Evolutionary conservation across 805 yeast species (phyloP), one percentile per base, ranked within the genome.

Genomic region (Candida ponderosae): DNA sequence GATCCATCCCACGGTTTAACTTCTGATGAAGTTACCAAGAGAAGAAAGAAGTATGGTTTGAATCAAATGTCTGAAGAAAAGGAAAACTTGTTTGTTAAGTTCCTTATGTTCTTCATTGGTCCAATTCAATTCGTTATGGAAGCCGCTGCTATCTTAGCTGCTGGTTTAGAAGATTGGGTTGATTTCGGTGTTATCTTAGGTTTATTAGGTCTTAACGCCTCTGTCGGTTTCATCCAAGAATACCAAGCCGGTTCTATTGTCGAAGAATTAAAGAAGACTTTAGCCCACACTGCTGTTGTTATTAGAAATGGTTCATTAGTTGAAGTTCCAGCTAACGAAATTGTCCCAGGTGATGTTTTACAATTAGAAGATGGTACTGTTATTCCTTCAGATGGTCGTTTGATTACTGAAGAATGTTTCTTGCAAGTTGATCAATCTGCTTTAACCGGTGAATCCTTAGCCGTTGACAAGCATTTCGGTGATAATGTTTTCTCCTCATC

Each of bases 191-290:
- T 88, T 63, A 88, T 88, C 62, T 79, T 85, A 66, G 96, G 82
- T 68, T 70, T 88, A 54, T 73, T 88, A 55, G 53, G 80, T 65
- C 77, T 88, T 62, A 88, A 88, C 69, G 96, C 96, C 48, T 68
- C 70, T 56, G 96, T 88, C 64, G 97, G 97, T 77, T 88, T 88
- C 80, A 74, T 86, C 53, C 97, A 88, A 74, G 97, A 88, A 70
- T 89, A 70, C 82, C 96, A 88, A 71, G 97, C 97, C 50, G 96
- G 96, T 74, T 87, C 96, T 46, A 88, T 88, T 74, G 96, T 88
- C 53, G 96, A 87, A 41, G 96, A 88, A 66, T 79, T 88, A 71
- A 89, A 88, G 75, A 89, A 88, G 71, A 86, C 96, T 56, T 72
- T 88, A 57, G 96, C 96, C 47, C 83, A 86, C 75, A 63, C 86